Percentiles rank a stretch among this genome's conserved stretches.
These are phyloP conservation scores for Tetrastigma voinierianum DNA, from an alignment of 164 flowering plant genomes.

Conservation along the genomic window DNA sequence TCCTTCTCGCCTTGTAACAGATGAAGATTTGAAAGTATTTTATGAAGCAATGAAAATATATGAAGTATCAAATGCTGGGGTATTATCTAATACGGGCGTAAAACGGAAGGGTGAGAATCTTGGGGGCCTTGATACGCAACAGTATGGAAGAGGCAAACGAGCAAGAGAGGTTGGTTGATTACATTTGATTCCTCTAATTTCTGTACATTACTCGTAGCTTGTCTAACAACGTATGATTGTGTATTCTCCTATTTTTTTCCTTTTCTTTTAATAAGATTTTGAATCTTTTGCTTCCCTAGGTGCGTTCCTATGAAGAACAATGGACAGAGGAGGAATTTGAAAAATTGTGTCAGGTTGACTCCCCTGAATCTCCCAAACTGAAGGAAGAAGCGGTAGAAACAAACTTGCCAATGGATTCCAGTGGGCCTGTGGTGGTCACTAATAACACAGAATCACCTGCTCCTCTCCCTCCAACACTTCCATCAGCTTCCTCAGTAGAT, in stretches of 20 bases:
- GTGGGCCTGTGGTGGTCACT: constrained; percentile 22
- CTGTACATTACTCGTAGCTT: neutral
- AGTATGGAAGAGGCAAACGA: constrained; percentile 97
- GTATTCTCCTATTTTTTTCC: neutral
- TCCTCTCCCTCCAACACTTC: neutral
- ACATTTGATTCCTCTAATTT: constrained; percentile 1
- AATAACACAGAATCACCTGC: constrained; percentile 23
- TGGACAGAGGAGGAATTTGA: constrained; percentile 99
- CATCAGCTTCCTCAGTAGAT: constrained; percentile 15
- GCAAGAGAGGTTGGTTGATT: constrained; percentile 85
- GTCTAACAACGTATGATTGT: neutral
- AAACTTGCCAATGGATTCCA: constrained; percentile 28
- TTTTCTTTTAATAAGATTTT: neutral
- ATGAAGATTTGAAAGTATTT: constrained; percentile 73
- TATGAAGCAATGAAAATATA: constrained; percentile 73
- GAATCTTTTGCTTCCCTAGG: constrained; percentile 39
- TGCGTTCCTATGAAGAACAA: constrained; percentile 97
- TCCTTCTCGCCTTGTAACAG: constrained; percentile 89
- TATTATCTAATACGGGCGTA: constrained; percentile 27
- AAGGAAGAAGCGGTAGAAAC: constrained; percentile 44
- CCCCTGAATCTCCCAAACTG: constrained; percentile 59
- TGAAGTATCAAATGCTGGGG: constrained; percentile 50
- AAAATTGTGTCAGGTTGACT: constrained; percentile 81
- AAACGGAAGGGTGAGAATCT: constrained; percentile 62
- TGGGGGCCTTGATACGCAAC: constrained; percentile 79